A percentile compares a stretch with the other conserved stretches of the same genome.
Conservation (phyloP, 2,329 filamentous ascomycete species). For the Alternaria brassicae region DNA sequence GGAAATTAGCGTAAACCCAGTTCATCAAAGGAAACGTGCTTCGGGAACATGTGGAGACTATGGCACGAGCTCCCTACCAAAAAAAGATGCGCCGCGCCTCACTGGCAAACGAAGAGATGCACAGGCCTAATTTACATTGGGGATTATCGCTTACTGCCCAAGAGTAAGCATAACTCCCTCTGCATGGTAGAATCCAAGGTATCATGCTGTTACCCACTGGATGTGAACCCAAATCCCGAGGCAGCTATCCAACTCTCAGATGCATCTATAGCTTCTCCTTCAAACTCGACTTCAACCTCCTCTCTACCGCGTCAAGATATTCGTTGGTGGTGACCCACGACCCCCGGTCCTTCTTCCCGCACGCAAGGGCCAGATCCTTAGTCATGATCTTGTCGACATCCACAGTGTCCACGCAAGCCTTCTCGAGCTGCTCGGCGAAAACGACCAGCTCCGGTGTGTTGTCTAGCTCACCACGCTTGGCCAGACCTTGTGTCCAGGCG, state of each 20-base stretch:
- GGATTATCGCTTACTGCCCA: conserved; percentile 2
- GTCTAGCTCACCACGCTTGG: conserved; percentile 93
- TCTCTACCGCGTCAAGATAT: conserved; percentile 93
- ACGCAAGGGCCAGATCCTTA: conserved; percentile 96
- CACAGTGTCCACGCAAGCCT: conserved; percentile 93
- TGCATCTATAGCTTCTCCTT: conserved; percentile 73
- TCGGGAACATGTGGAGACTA: conserved; percentile 2
- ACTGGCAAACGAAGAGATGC: background rate
- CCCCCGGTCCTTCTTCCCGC: conserved; percentile 82
- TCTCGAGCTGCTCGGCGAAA: conserved; percentile 90
- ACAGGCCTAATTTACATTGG: background rate
- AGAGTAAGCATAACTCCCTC: conserved; percentile 5
- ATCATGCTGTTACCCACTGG: conserved; percentile 4
- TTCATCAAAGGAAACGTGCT: conserved; percentile 5
- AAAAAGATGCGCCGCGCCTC: conserved; percentile 1
- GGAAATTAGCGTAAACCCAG: conserved; percentile 5
- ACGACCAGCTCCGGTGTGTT: conserved; percentile 88
- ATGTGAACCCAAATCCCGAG: background rate
- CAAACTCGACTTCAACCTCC: conserved; percentile 79
- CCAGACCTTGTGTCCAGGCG: conserved; percentile 94
- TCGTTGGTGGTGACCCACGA: conserved; percentile 89
- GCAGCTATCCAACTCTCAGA: background rate
- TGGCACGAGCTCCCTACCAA: conserved; percentile 4
- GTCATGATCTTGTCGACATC: conserved; percentile 97
- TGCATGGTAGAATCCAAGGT: background rate